Conservation (phyloP, 768 basidiomycete genomes). For the Tricholoma sp. region DNA sequence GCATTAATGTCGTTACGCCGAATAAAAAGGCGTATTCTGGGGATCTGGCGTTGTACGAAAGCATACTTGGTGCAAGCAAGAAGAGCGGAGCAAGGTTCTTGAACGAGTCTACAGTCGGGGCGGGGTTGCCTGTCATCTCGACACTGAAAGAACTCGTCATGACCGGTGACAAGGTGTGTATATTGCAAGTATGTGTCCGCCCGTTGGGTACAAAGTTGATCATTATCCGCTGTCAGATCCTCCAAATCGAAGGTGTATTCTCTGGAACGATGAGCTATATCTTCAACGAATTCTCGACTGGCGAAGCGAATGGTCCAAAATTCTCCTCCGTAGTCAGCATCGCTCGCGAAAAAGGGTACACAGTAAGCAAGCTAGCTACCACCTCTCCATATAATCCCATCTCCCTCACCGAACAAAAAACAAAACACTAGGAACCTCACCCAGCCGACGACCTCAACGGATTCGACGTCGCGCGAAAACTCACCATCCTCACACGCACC, state of each 20-base stretch:
- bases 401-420: neutral
- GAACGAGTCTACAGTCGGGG: slow-evolving; percentile 93
- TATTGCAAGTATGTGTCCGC: neutral
- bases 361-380: slow-evolving; percentile 64
- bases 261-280: slow-evolving; percentile 98
- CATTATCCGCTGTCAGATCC: slow-evolving; percentile 38
- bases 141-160: slow-evolving; percentile 89
- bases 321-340: slow-evolving; percentile 89
- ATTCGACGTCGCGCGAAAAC: slow-evolving; percentile 93
- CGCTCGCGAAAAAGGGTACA: slow-evolving; percentile 93
- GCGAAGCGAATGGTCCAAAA: slow-evolving; percentile 56
- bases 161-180: slow-evolving; percentile 83
- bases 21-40: slow-evolving; percentile 97
- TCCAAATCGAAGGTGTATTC: slow-evolving; percentile 96
- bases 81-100: slow-evolving; percentile 63
- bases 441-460: slow-evolving; percentile 97
- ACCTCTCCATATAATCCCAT: neutral
- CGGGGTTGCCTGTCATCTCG: slow-evolving; percentile 87
- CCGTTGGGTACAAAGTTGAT: neutral
- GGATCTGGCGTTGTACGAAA: slow-evolving; percentile 57
- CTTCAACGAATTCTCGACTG: slow-evolving; percentile 91
- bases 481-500: slow-evolving; percentile 89
- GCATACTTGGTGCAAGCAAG: slow-evolving; percentile 56
- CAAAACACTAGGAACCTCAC: slow-evolving; percentile 81
- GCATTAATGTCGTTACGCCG: too few species aligned